These are phyloP conservation scores for Kwoniella sp. DNA, from an alignment of 768 basidiomycete genomes.

Conservation along the genomic window DNA sequence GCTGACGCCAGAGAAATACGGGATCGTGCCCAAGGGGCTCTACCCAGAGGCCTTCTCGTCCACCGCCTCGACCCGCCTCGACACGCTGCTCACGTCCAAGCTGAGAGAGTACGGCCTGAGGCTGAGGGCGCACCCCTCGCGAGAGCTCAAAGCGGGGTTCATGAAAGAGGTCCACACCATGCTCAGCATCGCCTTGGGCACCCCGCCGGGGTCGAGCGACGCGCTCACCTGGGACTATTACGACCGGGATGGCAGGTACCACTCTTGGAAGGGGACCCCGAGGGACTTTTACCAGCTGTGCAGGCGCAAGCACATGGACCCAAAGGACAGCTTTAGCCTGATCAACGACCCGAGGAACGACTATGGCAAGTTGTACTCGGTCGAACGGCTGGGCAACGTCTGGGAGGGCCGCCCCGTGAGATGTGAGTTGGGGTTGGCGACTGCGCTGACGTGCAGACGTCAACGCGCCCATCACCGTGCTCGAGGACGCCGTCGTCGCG, in stretches of 20 bases:
- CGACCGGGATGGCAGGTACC: constrained; percentile 69
- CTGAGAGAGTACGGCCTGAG: constrained; percentile 84
- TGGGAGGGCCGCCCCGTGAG: constrained; percentile 79
- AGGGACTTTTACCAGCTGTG: constrained; percentile 68
- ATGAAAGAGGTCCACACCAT: constrained; percentile 79
- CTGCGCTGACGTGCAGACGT: constrained; percentile 60
- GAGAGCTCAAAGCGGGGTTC: constrained; percentile 77
- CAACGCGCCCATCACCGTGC: constrained; percentile 73
- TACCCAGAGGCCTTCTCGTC: constrained; percentile 82
- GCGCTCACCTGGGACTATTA: constrained; percentile 83
- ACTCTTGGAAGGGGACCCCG: constrained; percentile 74
- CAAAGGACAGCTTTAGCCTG: constrained; percentile 76
- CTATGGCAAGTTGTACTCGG: constrained; percentile 78
- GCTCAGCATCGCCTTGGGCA: constrained; percentile 79
- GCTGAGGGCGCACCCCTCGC: constrained; percentile 57
- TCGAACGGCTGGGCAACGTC: constrained; percentile 86
- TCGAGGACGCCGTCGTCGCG: constrained; percentile 78
- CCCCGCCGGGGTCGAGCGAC: constrained; percentile 69
- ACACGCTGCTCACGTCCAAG: constrained; percentile 78
- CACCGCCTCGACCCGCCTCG: constrained; percentile 65
- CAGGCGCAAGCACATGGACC: constrained; percentile 61
- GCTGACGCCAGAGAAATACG: constrained; percentile 60
- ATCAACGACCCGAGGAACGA: constrained; percentile 91
- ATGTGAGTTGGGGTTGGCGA: constrained; percentile 57
- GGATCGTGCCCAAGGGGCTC: constrained; percentile 74